Evolutionary conservation across 192 early-diverging fungal genomes (phyloP).

Genomic region (Gryganskiella cystojenkinii): DNA sequence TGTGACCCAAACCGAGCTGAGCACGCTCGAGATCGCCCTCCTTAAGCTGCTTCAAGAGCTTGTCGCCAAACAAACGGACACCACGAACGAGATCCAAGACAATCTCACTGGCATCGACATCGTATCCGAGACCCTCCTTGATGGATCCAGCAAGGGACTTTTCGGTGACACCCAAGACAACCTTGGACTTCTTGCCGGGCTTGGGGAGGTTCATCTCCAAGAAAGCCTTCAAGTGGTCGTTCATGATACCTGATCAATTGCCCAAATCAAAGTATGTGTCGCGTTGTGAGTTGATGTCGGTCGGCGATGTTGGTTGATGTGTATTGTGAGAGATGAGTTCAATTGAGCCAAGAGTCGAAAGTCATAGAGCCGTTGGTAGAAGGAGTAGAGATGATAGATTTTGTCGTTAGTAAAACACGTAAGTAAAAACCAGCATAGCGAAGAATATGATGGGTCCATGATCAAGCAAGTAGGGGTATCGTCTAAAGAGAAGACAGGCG

Average conservation of each 20-base stretch:
- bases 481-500: neutral
- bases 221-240: conserved; percentile 90
- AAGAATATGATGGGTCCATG: too few species aligned
- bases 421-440: too few species aligned
- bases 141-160: conserved; percentile 79
- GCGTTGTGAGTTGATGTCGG: neutral
- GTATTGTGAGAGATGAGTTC: too few species aligned
- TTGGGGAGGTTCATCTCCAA: conserved; percentile 95
- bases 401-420: too few species aligned
- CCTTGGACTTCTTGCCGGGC: conserved; percentile 76
- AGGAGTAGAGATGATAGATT: too few species aligned
- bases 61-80: conserved; percentile 84
- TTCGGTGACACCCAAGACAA: conserved; percentile 89
- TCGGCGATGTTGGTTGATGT: too few species aligned
- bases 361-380: too few species aligned
- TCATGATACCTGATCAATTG: conserved; percentile 76
- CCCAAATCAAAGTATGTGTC: too few species aligned
- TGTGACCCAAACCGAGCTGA: conserved; percentile 98
- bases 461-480: neutral
- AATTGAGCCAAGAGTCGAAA: too few species aligned
- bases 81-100: conserved; percentile 68
- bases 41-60: conserved; percentile 90
- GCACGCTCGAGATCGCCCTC: conserved; percentile 92
- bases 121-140: conserved; percentile 73
- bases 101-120: conserved; percentile 74